Evolutionary conservation across 1,284 basidiomycete genomes (phyloP).

Genomic region (Chiua sp.): DNA sequence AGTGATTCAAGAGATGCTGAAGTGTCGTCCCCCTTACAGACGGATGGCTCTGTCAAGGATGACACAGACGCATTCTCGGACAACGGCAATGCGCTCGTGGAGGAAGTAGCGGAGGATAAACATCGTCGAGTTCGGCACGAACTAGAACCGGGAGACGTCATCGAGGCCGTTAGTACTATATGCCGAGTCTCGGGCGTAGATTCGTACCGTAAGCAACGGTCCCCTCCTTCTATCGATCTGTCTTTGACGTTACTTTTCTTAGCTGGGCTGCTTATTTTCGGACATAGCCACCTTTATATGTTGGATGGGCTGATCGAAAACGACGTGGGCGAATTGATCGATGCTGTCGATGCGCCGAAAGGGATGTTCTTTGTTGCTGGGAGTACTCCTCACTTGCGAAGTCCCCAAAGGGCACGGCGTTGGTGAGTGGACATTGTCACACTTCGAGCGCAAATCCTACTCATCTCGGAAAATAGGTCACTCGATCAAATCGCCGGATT

Average conservation of each 20-base stretch:
- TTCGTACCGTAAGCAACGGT: constrained; percentile 71
- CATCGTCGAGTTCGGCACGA: constrained; percentile 82
- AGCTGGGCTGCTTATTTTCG: constrained; percentile 90
- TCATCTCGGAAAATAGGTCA: constrained; percentile 56
- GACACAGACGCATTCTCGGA: constrained; percentile 19
- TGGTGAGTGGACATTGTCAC: constrained; percentile 59
- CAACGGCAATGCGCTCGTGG: constrained; percentile 53
- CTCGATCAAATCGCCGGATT: constrained; percentile 81
- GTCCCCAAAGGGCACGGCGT: constrained; percentile 76
- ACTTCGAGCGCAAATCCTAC: constrained; percentile 48
- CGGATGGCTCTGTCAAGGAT: constrained; percentile 23
- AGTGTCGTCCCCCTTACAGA: constrained; percentile 19
- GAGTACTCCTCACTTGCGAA: constrained; percentile 80
- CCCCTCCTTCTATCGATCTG: not conserved
- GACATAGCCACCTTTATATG: constrained; percentile 87
- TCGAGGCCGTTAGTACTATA: constrained; percentile 90
- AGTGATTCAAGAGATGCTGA: constrained; percentile 18
- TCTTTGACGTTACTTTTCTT: constrained; percentile 2
- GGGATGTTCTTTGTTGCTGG: constrained; percentile 86
- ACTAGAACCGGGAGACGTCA: constrained; percentile 88
- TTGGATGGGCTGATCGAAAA: constrained; percentile 93
- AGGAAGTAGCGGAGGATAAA: constrained; percentile 80
- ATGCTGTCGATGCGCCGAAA: constrained; percentile 85
- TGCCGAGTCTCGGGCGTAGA: constrained; percentile 88
- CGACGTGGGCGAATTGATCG: constrained; percentile 87